phyloP scores from a whole-genome alignment of 2,329 filamentous ascomycete genomes.

The Arthrobotrys conoides region DNA sequence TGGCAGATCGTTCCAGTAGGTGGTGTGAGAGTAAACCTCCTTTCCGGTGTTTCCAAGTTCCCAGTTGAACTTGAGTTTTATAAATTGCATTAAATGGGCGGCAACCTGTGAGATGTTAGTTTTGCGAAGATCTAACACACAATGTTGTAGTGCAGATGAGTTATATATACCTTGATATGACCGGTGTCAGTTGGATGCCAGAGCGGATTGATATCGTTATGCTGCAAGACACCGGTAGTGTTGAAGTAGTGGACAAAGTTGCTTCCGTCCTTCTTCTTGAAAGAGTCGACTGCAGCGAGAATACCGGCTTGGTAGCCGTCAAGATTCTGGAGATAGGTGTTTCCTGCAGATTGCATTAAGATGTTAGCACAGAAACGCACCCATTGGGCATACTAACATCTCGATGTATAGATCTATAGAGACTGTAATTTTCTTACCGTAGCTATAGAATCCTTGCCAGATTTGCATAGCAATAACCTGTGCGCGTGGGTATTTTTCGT shows the following conservation, averaged over 20 bases:
- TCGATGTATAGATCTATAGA: neutral
- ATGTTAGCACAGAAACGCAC: constrained; percentile 67
- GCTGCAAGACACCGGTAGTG: constrained; percentile 74
- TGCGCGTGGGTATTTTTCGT: constrained; percentile 67
- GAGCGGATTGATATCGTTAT: constrained; percentile 74
- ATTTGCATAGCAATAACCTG: constrained; percentile 67
- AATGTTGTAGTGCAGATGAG: neutral
- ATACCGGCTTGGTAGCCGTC: constrained; percentile 71
- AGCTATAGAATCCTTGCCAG: constrained; percentile 49
- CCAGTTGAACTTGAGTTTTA: constrained; percentile 73
- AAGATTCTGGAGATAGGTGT: constrained; percentile 70
- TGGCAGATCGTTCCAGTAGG: constrained; percentile 48
- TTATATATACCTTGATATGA: constrained; percentile 70
- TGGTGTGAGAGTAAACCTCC: constrained; percentile 53
- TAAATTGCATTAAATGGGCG: constrained; percentile 74
- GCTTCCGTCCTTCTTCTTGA: constrained; percentile 66
- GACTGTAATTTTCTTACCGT: no score
- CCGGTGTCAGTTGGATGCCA: constrained; percentile 76
- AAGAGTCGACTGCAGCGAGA: constrained; percentile 71
- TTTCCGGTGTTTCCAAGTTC: constrained; percentile 71
- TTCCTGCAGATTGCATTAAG: constrained; percentile 67
- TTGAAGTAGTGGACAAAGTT: constrained; percentile 76
- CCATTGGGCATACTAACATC: neutral
- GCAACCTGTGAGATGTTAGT: constrained; percentile 67
- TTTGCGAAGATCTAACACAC: no score